Base-by-base conservation (phyloP, 2,329 filamentous ascomycete species). In the Botrytis cinerea region DNA sequence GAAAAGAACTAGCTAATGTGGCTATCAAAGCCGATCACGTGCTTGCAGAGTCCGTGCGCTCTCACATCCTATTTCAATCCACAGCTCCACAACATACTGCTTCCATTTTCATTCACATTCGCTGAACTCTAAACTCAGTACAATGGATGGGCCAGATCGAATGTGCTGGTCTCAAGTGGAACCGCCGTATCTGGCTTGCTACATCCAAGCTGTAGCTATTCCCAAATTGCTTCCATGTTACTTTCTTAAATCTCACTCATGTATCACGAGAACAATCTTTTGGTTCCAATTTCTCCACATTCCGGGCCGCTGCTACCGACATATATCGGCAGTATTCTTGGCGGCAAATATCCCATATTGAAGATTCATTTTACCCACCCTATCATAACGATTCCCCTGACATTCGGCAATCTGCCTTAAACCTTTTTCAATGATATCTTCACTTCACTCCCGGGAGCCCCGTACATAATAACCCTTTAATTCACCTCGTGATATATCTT, bases 301-400 rank as follows among this genome's bases (percentile, higher is more conserved):
- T 45, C 25, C 71, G 71, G 71, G 51, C 71, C 71, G 71, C 59
- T 48, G 40, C 38, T 51, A 51, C 71, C 71, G 71, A 72, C n/a
- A 68, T 25, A 35, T 72, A 67, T 51, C 40, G 69, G 22, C 69
- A 43, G 32, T 71, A 54, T 71, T 32, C n/a, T 48, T 51, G 45
- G 22, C 22, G 61, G 40, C 71, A 60, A 45, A 69, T 54, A 68
- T 60, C 22, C 14, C 9, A 59, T 18, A 45, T 45, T 69, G 35
- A 18, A 32, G 70, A 43, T 59, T 38, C 40, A 72, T 46, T 72
- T 59, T 61, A 63, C 10, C 66, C 70, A 46, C 32, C 70, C 61
- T 67, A 72, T 72, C 70, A 59, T 25, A 59, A 59, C 12, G 9
- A 46, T 14, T 35, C 62, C 48, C 61, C 70, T 68, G 54, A 69